Conservation (phyloP, 2,329 filamentous ascomycete genomes). For the Neoascochyta sp. region DNA sequence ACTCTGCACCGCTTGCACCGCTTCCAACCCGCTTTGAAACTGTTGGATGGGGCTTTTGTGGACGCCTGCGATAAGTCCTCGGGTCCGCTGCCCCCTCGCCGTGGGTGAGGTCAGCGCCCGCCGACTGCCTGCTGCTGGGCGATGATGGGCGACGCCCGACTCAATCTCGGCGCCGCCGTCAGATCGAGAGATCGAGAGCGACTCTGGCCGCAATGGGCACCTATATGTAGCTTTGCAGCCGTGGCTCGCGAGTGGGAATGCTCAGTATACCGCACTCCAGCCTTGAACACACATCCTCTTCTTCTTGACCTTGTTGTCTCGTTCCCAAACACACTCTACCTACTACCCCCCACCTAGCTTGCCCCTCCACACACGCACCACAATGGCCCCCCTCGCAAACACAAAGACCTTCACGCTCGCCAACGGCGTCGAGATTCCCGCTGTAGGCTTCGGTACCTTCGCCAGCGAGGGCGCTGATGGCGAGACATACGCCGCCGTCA, state of each 20-base stretch:
- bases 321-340: background rate
- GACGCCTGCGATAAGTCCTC: slow-evolving; percentile 18
- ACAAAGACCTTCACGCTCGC: slow-evolving; percentile 50
- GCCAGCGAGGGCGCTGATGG: slow-evolving; percentile 62
- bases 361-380: slow-evolving; percentile 3
- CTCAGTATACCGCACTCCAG: slow-evolving; percentile 5
- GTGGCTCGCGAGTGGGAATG: too few species aligned
- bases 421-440: slow-evolving; percentile 62
- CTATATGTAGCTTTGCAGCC: slow-evolving; percentile 12
- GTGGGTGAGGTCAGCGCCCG: too few species aligned
- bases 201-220: slow-evolving; percentile 9
- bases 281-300: too few species aligned
- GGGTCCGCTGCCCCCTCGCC: slow-evolving; percentile 17
- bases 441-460: slow-evolving; percentile 71
- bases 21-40: slow-evolving; percentile 31
- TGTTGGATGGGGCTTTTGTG: slow-evolving; percentile 29
- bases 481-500: slow-evolving; percentile 54
- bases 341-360: background rate
- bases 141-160: too few species aligned
- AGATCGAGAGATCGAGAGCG: slow-evolving; percentile 7
- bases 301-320: too few species aligned
- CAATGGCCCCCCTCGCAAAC: slow-evolving; percentile 32
- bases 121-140: too few species aligned
- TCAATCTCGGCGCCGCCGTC: too few species aligned
- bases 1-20: too few species aligned